These are phyloP conservation scores for Penicillium sp. DNA, from an alignment of 2,329 filamentous ascomycete genomes.

Conservation along the genomic window DNA sequence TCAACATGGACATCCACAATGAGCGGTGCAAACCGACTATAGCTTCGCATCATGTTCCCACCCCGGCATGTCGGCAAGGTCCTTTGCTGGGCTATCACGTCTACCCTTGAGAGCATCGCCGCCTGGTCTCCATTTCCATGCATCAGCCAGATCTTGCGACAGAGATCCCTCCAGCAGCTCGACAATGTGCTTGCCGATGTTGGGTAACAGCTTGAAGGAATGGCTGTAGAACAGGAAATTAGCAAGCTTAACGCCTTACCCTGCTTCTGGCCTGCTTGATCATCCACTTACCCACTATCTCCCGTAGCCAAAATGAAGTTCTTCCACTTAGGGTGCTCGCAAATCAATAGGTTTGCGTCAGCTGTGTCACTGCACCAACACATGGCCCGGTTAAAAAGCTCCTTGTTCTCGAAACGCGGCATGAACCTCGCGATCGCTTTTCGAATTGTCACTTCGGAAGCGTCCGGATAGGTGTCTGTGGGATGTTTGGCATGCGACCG, in stretches of 20 bases:
- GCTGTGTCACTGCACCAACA: constrained; percentile 57
- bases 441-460: constrained; percentile 45
- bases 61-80: constrained; percentile 45
- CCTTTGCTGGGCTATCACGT: constrained; percentile 40
- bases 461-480: constrained; percentile 36
- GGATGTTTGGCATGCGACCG: constrained; percentile 17
- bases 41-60: constrained; percentile 33
- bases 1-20: too few species aligned
- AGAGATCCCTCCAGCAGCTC: constrained; percentile 43
- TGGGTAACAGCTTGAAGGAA: constrained; percentile 46
- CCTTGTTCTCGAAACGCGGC: constrained; percentile 48
- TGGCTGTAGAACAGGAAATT: constrained; percentile 30
- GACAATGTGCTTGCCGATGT: constrained; percentile 46
- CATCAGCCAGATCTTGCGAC: constrained; percentile 36
- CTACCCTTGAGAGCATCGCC: constrained; percentile 44
- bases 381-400: constrained; percentile 49
- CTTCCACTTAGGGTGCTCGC: constrained; percentile 43
- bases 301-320: constrained; percentile 47
- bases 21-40: background rate
- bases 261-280: background rate
- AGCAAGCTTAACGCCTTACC: background rate
- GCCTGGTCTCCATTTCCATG: constrained; percentile 46
- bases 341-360: constrained; percentile 51
- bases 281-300: constrained; percentile 42
- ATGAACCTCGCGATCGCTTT: constrained; percentile 49